These are phyloP conservation scores for Vicia sativa DNA, from an alignment of 306 rosid genomes.

Conservation along the genomic window DNA sequence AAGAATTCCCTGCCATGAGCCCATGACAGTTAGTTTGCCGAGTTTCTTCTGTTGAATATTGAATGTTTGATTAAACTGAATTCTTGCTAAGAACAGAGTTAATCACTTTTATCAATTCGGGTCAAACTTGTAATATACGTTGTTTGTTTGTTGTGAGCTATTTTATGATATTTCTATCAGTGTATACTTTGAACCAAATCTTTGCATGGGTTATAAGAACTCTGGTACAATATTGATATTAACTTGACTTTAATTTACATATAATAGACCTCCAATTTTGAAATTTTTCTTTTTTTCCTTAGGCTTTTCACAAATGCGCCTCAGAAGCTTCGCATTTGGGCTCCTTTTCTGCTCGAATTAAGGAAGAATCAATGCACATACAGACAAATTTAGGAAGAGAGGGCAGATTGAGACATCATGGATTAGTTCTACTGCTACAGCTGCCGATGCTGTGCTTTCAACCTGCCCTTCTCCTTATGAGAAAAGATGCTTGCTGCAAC, in stretches of 20 bases:
- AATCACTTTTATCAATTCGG: slow-evolving; percentile 4
- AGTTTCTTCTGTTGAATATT: neutral
- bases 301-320: slow-evolving; percentile 99
- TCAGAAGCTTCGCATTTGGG: slow-evolving; percentile 95
- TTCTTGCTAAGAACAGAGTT: slow-evolving; percentile 1
- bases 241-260: slow-evolving; percentile 21
- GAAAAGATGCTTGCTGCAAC: slow-evolving; percentile 91
- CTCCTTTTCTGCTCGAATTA: slow-evolving; percentile 88
- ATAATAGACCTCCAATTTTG: slow-evolving; percentile 7
- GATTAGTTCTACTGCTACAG: slow-evolving; percentile 84
- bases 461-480: slow-evolving; percentile 94
- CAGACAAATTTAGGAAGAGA: slow-evolving; percentile 72
- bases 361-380: slow-evolving; percentile 68
- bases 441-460: slow-evolving; percentile 90
- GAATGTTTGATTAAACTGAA: slow-evolving; percentile 3
- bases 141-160: slow-evolving; percentile 14
- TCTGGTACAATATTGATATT: slow-evolving; percentile 16
- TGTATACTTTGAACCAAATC: slow-evolving; percentile 16
- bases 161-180: slow-evolving; percentile 12
- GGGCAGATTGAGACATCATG: slow-evolving; percentile 69
- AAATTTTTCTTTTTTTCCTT: slow-evolving; percentile 29
- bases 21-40: neutral
- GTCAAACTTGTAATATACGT: slow-evolving; percentile 1
- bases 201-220: neutral
- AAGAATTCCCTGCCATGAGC: neutral